phyloP scores from a whole-genome alignment of 2,329 filamentous ascomycete genomes.

The Dactylella cylindrospora region DNA sequence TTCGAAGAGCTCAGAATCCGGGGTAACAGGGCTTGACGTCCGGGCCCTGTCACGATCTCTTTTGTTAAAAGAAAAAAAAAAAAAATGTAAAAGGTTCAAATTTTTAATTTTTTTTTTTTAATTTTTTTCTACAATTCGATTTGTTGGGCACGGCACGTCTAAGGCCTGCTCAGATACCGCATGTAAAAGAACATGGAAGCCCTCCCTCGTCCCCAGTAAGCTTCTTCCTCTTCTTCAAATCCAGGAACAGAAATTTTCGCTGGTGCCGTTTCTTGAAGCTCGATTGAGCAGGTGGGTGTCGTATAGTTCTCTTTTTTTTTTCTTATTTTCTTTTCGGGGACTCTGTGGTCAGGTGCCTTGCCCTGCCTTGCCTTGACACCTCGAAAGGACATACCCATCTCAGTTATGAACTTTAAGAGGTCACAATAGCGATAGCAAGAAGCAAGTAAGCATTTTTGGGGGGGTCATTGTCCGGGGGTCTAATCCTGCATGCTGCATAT shows the following conservation, averaged over 20 bases:
- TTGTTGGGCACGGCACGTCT: not conserved
- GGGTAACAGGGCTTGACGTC: slow-evolving; percentile 43
- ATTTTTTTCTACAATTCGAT: not conserved
- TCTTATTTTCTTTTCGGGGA: not conserved
- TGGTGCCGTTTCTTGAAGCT: too few relatives aligned
- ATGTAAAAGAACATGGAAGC: not conserved
- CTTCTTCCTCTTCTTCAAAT: slow-evolving; percentile 36
- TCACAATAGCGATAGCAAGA: too few relatives aligned
- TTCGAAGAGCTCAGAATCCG: slow-evolving; percentile 41
- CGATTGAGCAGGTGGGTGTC: not conserved
- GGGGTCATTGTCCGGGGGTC: too few relatives aligned
- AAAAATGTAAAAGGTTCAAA: not conserved
- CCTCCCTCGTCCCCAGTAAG: not conserved
- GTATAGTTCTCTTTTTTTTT: not conserved
- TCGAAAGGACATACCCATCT: too few relatives aligned
- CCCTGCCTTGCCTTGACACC: too few relatives aligned
- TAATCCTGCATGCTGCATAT: too few relatives aligned
- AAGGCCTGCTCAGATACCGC: not conserved
- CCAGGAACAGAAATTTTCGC: too few relatives aligned
- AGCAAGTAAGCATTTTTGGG: too few relatives aligned
- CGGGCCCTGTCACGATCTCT: not conserved
- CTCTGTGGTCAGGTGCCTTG: too few relatives aligned
- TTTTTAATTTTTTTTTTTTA: not conserved
- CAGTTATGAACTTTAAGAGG: too few relatives aligned
- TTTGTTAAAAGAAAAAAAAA: not conserved